These are phyloP conservation scores for Nannizziopsis barbatae DNA, from an alignment of 2,329 filamentous ascomycete species.

Conservation along the genomic window DNA sequence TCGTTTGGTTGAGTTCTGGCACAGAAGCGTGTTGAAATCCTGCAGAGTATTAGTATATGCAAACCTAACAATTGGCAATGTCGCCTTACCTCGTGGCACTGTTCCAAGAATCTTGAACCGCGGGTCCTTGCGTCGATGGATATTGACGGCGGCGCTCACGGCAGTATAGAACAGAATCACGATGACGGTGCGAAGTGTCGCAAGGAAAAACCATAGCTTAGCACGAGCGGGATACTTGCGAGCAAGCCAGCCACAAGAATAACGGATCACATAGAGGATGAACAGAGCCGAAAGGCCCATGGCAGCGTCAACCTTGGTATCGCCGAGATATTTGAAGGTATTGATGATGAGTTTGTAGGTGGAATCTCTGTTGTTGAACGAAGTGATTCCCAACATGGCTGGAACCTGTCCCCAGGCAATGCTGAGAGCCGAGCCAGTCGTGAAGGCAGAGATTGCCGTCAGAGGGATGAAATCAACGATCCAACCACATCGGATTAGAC, in stretches of 20 bases:
- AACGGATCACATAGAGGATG: slow-evolving; percentile 66
- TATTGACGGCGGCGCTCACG: slow-evolving; percentile 77
- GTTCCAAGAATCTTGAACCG: slow-evolving; percentile 61
- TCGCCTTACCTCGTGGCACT: slow-evolving; percentile 59
- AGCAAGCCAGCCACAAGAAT: slow-evolving; percentile 51
- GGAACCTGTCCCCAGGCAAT: slow-evolving; percentile 79
- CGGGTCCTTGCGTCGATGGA: slow-evolving; percentile 50
- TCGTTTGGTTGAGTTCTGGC: slow-evolving; percentile 53
- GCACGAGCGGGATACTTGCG: slow-evolving; percentile 57
- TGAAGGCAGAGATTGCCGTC: slow-evolving; percentile 83
- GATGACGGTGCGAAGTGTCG: slow-evolving; percentile 79
- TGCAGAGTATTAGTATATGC: slow-evolving; percentile 17
- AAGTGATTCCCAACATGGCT: slow-evolving; percentile 63
- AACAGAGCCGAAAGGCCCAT: slow-evolving; percentile 75
- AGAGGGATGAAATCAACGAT: slow-evolving; percentile 89
- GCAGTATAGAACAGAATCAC: slow-evolving; percentile 86
- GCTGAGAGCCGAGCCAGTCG: slow-evolving; percentile 88
- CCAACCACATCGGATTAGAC: slow-evolving; percentile 70
- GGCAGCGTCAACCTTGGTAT: slow-evolving; percentile 64
- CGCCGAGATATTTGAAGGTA: slow-evolving; percentile 59
- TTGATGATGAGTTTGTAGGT: slow-evolving; percentile 80
- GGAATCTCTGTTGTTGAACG: slow-evolving; percentile 60
- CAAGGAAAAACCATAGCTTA: slow-evolving; percentile 79
- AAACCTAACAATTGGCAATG: neutral
- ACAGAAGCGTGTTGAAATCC: slow-evolving; percentile 71